Conservation (phyloP, 257 asterid species). For the Jasminum sambac region DNA sequence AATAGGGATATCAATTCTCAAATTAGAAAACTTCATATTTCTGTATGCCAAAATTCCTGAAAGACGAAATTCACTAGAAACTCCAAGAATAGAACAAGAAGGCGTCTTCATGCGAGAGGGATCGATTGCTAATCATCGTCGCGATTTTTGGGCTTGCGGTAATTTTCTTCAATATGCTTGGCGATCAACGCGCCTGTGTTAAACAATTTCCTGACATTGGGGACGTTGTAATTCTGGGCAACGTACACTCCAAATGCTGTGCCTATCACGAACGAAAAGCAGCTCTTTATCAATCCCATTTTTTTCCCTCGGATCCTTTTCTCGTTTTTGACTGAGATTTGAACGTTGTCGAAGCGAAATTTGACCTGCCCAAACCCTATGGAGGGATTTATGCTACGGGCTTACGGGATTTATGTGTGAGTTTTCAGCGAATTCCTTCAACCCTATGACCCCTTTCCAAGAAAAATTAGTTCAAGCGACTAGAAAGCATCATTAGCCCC, state of each 20-base stretch:
- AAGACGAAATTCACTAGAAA: neutral
- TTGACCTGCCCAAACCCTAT: neutral
- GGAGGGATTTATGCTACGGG: too few relatives aligned
- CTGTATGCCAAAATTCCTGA: neutral
- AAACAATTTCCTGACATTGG: conserved; percentile 54
- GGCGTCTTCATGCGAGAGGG: too few relatives aligned
- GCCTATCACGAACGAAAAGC: conserved; percentile 57
- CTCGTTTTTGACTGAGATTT: neutral
- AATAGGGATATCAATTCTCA: neutral
- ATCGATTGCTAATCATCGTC: conserved; percentile 31
- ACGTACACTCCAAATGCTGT: conserved; percentile 62
- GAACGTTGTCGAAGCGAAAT: neutral
- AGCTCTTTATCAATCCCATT: conserved; percentile 53
- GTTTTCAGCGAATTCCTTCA: too few relatives aligned
- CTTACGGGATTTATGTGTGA: too few relatives aligned
- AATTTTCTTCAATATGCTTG: conserved; percentile 67
- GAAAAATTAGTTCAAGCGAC: too few relatives aligned
- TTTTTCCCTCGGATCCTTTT: neutral
- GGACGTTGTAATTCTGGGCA: conserved; percentile 87
- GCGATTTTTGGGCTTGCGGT: conserved; percentile 69
- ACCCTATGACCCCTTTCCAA: too few relatives aligned
- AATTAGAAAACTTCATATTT: neutral
- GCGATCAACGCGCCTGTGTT: conserved; percentile 53
- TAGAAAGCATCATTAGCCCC: too few relatives aligned
- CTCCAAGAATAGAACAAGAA: too few relatives aligned